phyloP scores from a whole-genome alignment of 306 rosid genomes.

The Cajanus cajan region DNA sequence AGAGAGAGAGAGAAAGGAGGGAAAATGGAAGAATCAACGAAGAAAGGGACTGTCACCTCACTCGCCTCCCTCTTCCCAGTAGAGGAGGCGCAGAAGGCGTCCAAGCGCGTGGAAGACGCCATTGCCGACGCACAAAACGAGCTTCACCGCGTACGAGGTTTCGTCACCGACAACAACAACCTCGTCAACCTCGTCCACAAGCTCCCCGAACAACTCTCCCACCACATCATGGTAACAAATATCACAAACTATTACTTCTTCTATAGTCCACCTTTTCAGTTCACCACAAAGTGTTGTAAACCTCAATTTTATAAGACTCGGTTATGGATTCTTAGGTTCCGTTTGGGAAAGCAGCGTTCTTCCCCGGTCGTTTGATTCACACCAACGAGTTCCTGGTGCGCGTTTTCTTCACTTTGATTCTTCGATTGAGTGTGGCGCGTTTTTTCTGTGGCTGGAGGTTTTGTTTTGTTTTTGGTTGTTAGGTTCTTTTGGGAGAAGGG shows the following conservation, averaged over 20 bases:
- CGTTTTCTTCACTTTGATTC: not conserved
- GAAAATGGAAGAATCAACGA: slow-evolving; percentile 22
- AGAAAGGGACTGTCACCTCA: slow-evolving; percentile 63
- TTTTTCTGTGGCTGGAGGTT: not conserved
- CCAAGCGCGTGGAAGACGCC: slow-evolving; percentile 51
- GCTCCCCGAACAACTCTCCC: slow-evolving; percentile 81
- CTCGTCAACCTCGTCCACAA: slow-evolving; percentile 69
- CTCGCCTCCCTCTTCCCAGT: slow-evolving; percentile 55
- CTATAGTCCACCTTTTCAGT: too few relatives aligned
- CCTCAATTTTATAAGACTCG: too few relatives aligned
- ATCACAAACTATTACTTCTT: too few relatives aligned
- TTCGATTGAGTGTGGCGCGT: not conserved
- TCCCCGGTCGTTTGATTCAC: slow-evolving; percentile 88
- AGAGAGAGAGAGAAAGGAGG: not conserved
- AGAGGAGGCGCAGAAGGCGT: slow-evolving; percentile 68
- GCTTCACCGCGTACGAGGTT: slow-evolving; percentile 54
- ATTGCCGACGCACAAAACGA: slow-evolving; percentile 46
- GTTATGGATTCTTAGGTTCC: slow-evolving; percentile 62
- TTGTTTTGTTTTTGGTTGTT: slow-evolving; percentile 1
- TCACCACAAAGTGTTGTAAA: too few relatives aligned
- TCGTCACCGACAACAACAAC: slow-evolving; percentile 60
- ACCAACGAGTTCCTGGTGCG: slow-evolving; percentile 85
- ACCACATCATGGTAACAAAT: slow-evolving; percentile 74
- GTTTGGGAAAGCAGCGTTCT: slow-evolving; percentile 91
- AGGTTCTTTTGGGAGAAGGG: slow-evolving; percentile 94